These are phyloP conservation scores for Phytophthora parvispora DNA, from an alignment of 352 stramenopile genomes.

Conservation along the genomic window DNA sequence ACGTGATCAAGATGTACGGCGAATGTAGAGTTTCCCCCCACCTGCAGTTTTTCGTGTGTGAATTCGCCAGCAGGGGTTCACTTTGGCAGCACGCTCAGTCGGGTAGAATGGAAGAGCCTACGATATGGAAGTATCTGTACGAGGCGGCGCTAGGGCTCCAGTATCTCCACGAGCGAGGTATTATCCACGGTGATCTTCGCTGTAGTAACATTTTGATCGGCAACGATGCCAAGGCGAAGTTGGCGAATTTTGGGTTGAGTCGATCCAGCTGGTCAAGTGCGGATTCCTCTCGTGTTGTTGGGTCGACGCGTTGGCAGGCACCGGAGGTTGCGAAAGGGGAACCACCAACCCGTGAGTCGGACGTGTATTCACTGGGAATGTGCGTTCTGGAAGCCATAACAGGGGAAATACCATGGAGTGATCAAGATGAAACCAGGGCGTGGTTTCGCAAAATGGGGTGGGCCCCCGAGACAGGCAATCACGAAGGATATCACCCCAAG, in stretches of 20 bases:
- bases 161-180: not conserved
- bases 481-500: not conserved
- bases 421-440: not conserved
- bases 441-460: not conserved
- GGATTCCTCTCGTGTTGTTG: not conserved
- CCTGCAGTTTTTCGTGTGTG: not conserved
- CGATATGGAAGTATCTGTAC: not conserved
- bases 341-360: constrained; percentile 2
- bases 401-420: not conserved
- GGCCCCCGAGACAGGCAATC: not conserved
- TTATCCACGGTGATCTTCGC: not conserved
- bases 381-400: constrained; percentile 31
- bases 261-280: not conserved
- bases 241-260: constrained; percentile 39
- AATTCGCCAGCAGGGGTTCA: not conserved
- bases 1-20: not conserved
- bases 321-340: constrained; percentile 13
- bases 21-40: not conserved
- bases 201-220: not conserved
- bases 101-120: not conserved
- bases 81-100: not conserved
- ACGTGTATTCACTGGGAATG: constrained; percentile 34
- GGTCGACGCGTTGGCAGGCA: constrained; percentile 15
- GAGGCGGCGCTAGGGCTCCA: not conserved
- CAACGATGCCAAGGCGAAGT: not conserved